Conservation (phyloP, 768 basidiomycete genomes). For the Termitomyces sp. region DNA sequence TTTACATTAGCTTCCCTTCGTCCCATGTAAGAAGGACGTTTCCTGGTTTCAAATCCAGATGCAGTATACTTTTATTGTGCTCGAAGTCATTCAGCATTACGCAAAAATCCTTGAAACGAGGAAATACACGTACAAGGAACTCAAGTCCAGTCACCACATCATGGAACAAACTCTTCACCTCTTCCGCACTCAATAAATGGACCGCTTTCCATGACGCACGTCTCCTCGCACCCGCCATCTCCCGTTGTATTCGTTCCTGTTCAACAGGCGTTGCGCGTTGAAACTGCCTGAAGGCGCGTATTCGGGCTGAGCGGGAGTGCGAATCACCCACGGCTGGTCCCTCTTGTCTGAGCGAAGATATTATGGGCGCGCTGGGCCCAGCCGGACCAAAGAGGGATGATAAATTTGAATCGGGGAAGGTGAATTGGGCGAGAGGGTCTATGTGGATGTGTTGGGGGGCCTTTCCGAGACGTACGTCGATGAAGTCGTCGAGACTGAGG, state of each 20-base stretch:
- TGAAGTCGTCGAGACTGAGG: constrained; percentile 78
- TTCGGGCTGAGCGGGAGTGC: constrained; percentile 66
- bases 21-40: constrained; percentile 94
- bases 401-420: constrained; percentile 14
- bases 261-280: constrained; percentile 65
- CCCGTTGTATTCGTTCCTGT: constrained; percentile 53
- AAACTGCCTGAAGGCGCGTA: constrained; percentile 70
- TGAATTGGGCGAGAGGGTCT: constrained; percentile 30
- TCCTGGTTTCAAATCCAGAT: constrained; percentile 91
- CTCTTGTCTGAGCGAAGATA: constrained; percentile 1
- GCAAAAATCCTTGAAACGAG: not conserved
- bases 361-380: constrained; percentile 14
- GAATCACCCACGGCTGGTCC: constrained; percentile 23
- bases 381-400: constrained; percentile 22
- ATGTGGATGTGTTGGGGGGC: constrained; percentile 46
- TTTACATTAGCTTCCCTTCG: constrained; percentile 77
- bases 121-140: constrained; percentile 63
- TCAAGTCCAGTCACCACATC: constrained; percentile 86
- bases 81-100: constrained; percentile 23
- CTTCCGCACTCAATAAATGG: constrained; percentile 81
- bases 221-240: constrained; percentile 37
- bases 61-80: constrained; percentile 84
- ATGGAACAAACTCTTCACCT: constrained; percentile 74
- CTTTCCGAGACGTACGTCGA: constrained; percentile 73
- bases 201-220: constrained; percentile 61